These are phyloP conservation scores for Phyllosticta citrichinensis DNA, from an alignment of 2,329 filamentous ascomycete species.

Conservation along the genomic window DNA sequence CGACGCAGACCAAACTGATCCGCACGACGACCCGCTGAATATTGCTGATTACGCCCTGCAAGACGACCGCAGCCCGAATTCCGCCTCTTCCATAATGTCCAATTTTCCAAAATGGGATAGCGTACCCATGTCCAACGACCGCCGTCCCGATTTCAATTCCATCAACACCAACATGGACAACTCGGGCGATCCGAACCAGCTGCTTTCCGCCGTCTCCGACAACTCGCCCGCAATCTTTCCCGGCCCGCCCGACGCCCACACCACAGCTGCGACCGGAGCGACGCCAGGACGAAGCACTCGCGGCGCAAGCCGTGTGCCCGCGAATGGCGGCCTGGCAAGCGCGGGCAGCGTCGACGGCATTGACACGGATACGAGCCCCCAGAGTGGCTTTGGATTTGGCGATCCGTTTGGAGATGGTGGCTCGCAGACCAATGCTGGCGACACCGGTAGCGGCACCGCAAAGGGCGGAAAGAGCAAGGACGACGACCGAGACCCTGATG, in stretches of 20 bases:
- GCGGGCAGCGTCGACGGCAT: constrained; percentile 18
- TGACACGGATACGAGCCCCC: constrained; percentile 24
- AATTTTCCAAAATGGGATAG: not conserved
- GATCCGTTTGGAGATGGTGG: constrained; percentile 18
- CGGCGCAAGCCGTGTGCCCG: not conserved
- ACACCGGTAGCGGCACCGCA: not conserved
- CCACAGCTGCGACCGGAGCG: not conserved
- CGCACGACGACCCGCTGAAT: constrained; percentile 25
- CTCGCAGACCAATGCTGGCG: constrained; percentile 9
- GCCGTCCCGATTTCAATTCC: not conserved
- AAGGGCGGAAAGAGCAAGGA: not conserved
- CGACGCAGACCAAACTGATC: constrained; percentile 4
- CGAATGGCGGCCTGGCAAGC: constrained; percentile 14
- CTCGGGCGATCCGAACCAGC: not conserved
- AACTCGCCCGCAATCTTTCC: not conserved
- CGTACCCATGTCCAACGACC: not conserved
- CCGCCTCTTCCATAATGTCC: constrained; percentile 15
- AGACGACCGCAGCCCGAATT: constrained; percentile 19
- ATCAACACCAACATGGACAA: not conserved
- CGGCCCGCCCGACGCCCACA: constrained; percentile 18
- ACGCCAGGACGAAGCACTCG: constrained; percentile 20
- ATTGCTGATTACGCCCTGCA: constrained; percentile 26
- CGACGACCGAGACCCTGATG: constrained; percentile 18
- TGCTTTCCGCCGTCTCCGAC: not conserved
- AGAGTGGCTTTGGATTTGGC: constrained; percentile 19